Evolutionary conservation across 768 basidiomycete species (phyloP), one percentile per base, ranked within the genome.

Genomic region (Fibroporia radiculosa): DNA sequence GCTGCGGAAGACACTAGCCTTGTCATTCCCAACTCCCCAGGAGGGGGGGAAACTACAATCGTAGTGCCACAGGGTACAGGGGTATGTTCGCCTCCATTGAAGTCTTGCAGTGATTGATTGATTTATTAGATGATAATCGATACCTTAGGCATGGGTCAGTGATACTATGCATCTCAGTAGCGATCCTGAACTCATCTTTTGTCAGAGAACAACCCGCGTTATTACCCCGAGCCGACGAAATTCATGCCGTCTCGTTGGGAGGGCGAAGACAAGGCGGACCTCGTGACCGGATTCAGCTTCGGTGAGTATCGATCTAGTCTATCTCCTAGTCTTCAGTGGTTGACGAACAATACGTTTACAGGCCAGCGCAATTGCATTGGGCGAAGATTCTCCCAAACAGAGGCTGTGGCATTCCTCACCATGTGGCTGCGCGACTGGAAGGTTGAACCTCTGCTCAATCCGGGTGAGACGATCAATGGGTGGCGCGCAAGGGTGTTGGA

Each of bases 291-390:
- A 12, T 48, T 58, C 32, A 50, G 53, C 46, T 28, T 54, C 10
- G 53, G 56, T 55, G 32, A 37, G 54, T 47, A 10, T 20, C 12
- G 35, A 8, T 8, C 8, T 19, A 20, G 7, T 10, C 8, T 36
- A 36, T 20, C 11, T 12, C 32, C 40, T 14, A 19, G 3, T 42
- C 14, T 27, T 47, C 13, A 20, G 6, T 43, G 14, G 48, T n/a
- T n/a, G n/a, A n/a, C 18, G 16, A 11, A n/a, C 4, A n/a, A 18
- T 27, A 8, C 20, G 20, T 20, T 22, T 6, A 12, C 42, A 69
- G 73, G 74, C 37, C 74, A 75, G 24, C 69, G 77, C 13, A 53
- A 57, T 13, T 82, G 79, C 48, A 59, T 78, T 11, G 79, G 78
- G 4, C 63, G 74, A 23, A 75, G 69, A 48, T 81, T 82, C 50